phyloP scores from a whole-genome alignment of 2,329 filamentous ascomycete species.

The Cytospora chrysosperma region DNA sequence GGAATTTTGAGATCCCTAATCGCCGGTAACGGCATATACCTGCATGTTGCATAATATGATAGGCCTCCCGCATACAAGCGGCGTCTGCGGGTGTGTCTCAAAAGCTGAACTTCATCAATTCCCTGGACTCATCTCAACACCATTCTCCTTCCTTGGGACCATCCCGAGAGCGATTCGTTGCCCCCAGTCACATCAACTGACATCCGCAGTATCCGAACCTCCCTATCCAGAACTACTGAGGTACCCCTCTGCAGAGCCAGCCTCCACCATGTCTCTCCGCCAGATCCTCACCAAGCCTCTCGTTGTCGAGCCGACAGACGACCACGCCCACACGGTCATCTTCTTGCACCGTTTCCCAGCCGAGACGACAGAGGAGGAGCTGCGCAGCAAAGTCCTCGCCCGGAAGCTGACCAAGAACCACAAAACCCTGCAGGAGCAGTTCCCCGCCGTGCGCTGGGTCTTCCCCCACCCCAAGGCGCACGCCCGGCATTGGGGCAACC shows the following conservation, averaged over 20 bases:
- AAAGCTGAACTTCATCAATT: background rate
- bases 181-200: background rate
- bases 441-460: constrained; percentile 26
- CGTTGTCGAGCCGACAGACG: constrained; percentile 19
- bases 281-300: constrained; percentile 19
- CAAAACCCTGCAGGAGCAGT: constrained; percentile 23
- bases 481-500: constrained; percentile 16
- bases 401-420: constrained; percentile 22
- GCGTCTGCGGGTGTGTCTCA: background rate
- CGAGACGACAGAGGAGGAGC: constrained; percentile 18
- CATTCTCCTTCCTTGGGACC: background rate
- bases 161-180: background rate
- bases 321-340: constrained; percentile 27
- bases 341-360: constrained; percentile 27
- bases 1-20: too few relatives aligned
- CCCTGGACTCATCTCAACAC: background rate
- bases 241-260: background rate
- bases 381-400: constrained; percentile 24
- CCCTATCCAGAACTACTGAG: background rate
- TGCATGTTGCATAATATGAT: background rate
- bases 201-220: background rate
- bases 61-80: background rate
- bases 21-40: too few relatives aligned
- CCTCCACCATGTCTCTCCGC: constrained; percentile 18
- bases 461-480: constrained; percentile 26